phyloP scores from a whole-genome alignment of 2,329 filamentous ascomycete genomes.

The Aspergillus vadensis region DNA sequence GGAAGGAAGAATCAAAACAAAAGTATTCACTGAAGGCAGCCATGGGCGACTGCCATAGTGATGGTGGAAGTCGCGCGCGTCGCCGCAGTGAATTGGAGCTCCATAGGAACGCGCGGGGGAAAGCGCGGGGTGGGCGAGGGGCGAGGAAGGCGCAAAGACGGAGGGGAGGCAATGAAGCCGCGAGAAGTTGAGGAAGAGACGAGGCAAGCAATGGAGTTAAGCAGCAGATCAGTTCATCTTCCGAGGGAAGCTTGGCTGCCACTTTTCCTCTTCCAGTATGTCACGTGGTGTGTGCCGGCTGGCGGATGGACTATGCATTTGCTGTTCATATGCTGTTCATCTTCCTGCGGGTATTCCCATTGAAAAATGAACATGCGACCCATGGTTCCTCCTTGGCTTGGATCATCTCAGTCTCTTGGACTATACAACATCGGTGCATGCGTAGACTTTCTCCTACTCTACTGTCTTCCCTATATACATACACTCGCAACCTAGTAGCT shows the following conservation, averaged over 20 bases:
- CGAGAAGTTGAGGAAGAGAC: background rate
- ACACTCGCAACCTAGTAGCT: too few species aligned
- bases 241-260: background rate
- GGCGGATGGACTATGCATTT: background rate
- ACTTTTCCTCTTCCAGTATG: background rate
- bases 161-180: slow-evolving; percentile 6
- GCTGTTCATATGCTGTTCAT: too few species aligned
- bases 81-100: slow-evolving; percentile 11
- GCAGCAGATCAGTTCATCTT: background rate
- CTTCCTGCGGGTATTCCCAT: too few species aligned
- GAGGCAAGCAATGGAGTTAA: background rate
- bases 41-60: slow-evolving; percentile 20
- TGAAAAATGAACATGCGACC: too few species aligned
- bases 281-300: background rate
- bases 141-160: background rate
- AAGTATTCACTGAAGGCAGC: slow-evolving; percentile 10
- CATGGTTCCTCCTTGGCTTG: too few species aligned
- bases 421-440: too few species aligned
- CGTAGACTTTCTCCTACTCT: too few species aligned
- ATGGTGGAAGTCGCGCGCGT: slow-evolving; percentile 12
- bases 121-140: background rate
- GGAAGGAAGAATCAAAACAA: slow-evolving; percentile 17
- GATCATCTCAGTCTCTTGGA: too few species aligned
- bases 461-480: too few species aligned
- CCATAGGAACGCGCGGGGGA: slow-evolving; percentile 13